phyloP scores from a whole-genome alignment of 2,329 filamentous ascomycete species.

The Botrytis tulipae region DNA sequence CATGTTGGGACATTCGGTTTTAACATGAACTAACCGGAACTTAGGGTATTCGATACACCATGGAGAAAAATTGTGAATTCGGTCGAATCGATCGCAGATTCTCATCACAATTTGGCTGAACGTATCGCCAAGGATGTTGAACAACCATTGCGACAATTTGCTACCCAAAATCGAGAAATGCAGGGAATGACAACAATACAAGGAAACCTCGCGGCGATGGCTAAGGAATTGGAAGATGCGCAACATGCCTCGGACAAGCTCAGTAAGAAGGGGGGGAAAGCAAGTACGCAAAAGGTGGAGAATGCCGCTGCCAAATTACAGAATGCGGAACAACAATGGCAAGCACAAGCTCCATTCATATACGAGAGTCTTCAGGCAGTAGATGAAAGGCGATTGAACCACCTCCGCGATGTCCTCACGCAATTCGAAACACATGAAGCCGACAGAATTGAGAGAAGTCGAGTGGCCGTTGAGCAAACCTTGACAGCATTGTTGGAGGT shows the following conservation, averaged over 20 bases:
- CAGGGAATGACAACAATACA: slow-evolving; percentile 78
- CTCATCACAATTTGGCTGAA: slow-evolving; percentile 76
- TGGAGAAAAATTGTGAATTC: slow-evolving; percentile 86
- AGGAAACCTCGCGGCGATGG: slow-evolving; percentile 74
- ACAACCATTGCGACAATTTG: slow-evolving; percentile 74
- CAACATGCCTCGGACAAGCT: slow-evolving; percentile 86
- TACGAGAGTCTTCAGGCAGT: slow-evolving; percentile 90
- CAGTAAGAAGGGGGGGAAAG: slow-evolving; percentile 72
- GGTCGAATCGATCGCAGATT: slow-evolving; percentile 75
- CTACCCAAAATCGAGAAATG: slow-evolving; percentile 69
- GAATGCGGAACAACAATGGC: slow-evolving; percentile 80
- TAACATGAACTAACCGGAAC: neutral
- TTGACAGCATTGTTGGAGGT: slow-evolving; percentile 82
- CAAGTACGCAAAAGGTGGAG: slow-evolving; percentile 74
- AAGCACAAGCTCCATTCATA: slow-evolving; percentile 89
- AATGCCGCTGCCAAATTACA: slow-evolving; percentile 71
- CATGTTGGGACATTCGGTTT: neutral
- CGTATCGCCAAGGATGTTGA: slow-evolving; percentile 90
- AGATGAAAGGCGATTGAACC: slow-evolving; percentile 86
- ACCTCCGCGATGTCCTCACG: slow-evolving; percentile 85
- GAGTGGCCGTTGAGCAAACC: slow-evolving; percentile 73
- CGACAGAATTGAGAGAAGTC: slow-evolving; percentile 76
- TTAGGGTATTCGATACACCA: slow-evolving; percentile 81
- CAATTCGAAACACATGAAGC: slow-evolving; percentile 91
- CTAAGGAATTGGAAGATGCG: slow-evolving; percentile 79